Conservation (phyloP, 73 alveolate species). For the Effrenium voratum region DNA sequence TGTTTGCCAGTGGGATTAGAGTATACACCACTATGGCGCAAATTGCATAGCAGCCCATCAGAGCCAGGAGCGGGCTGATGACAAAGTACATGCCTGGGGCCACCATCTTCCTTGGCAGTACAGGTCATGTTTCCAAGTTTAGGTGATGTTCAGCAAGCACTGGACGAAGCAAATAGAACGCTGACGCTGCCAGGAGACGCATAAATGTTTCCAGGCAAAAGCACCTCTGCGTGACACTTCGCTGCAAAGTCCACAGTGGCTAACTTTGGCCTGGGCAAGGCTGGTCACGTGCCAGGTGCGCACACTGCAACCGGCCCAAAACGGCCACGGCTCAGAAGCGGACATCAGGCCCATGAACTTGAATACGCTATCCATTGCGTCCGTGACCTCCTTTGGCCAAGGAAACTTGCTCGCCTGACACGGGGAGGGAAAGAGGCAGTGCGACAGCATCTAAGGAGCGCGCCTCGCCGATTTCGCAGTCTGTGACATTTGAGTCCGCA, state of each 20-base stretch:
- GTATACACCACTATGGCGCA: constrained; percentile 35
- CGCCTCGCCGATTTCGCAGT: neutral
- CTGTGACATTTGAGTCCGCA: constrained; percentile 19
- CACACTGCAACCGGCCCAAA: neutral
- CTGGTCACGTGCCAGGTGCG: neutral
- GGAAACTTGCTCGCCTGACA: constrained; percentile 59
- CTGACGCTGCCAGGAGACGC: neutral
- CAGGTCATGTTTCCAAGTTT: neutral
- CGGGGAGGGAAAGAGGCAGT: neutral
- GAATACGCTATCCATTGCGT: constrained; percentile 23
- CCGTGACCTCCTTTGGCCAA: constrained; percentile 50
- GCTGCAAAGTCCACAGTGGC: constrained; percentile 36
- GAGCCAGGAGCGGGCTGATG: constrained; percentile 41
- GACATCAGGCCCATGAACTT: neutral
- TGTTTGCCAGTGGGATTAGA: neutral
- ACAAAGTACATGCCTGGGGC: constrained; percentile 53
- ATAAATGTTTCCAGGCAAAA: neutral
- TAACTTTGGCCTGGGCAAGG: constrained; percentile 12
- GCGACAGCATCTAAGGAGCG: neutral
- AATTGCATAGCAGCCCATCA: neutral
- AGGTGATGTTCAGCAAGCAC: too few relatives aligned
- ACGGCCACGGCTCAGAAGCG: neutral
- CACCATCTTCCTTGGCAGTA: constrained; percentile 19
- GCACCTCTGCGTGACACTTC: constrained; percentile 3
- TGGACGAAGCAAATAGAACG: neutral